These are phyloP conservation scores for Paramecium primaurelia DNA, from an alignment of 73 alveolate genomes.

Conservation along the genomic window DNA sequence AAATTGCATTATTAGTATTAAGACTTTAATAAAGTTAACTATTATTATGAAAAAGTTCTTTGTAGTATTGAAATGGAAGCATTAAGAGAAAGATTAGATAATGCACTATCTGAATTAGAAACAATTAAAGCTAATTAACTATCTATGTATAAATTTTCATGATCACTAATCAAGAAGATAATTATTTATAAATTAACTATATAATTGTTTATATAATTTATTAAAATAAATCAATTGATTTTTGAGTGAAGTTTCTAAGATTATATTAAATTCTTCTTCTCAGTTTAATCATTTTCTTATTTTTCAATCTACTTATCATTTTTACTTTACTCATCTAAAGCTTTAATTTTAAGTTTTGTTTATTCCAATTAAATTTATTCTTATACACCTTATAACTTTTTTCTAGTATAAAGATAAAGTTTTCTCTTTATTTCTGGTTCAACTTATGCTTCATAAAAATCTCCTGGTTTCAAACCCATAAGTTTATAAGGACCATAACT, in stretches of 20 bases:
- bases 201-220: background rate
- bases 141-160: background rate
- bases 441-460: slow-evolving; percentile 47
- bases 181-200: background rate
- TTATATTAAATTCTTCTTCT: background rate
- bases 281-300: background rate
- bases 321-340: background rate
- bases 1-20: background rate
- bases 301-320: background rate
- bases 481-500: slow-evolving; percentile 82
- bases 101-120: background rate
- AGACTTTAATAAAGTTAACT: background rate
- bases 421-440: slow-evolving; percentile 54
- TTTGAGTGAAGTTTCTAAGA: background rate
- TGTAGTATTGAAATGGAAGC: slow-evolving; percentile 33
- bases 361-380: background rate
- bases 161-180: background rate
- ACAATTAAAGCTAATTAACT: background rate
- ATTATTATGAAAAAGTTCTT: background rate
- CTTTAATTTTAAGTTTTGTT: background rate
- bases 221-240: background rate
- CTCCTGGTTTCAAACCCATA: slow-evolving; percentile 72
- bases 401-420: slow-evolving; percentile 37
- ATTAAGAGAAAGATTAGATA: background rate
- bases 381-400: background rate